phyloP scores from a whole-genome alignment of 179 eudicot species.

The Silene coronaria region DNA sequence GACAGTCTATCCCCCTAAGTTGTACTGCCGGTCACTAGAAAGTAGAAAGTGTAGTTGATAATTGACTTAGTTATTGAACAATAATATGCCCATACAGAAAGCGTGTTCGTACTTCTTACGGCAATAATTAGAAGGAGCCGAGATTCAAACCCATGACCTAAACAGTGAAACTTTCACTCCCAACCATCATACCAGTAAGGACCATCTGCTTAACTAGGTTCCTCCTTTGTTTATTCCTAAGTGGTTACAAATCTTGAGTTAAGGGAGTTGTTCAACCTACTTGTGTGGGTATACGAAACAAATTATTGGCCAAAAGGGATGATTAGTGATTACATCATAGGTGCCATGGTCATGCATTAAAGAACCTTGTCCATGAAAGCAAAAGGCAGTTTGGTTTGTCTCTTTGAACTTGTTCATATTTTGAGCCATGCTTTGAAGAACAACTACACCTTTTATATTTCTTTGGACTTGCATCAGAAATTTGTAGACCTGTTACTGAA shows the following conservation, averaged over 20 bases:
- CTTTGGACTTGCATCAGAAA: background rate
- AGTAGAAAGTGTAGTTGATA: background rate
- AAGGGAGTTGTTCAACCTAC: background rate
- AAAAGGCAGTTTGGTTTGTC: slow-evolving; percentile 23
- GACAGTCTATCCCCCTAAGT: no score
- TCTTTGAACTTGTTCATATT: slow-evolving; percentile 19
- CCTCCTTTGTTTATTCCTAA: background rate
- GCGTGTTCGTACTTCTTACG: background rate
- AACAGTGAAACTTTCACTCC: no score
- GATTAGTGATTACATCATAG: slow-evolving; percentile 7
- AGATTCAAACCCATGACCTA: no score
- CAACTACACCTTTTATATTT: background rate
- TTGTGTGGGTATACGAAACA: slow-evolving; percentile 15
- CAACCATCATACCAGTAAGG: background rate
- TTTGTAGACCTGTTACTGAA: background rate
- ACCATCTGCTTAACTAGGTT: background rate
- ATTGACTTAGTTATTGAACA: slow-evolving; percentile 7
- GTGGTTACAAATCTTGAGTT: background rate
- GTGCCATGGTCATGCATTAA: slow-evolving; percentile 20
- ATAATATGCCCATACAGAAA: background rate
- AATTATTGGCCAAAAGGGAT: slow-evolving; percentile 18
- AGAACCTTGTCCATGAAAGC: slow-evolving; percentile 24
- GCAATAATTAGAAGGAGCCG: no score
- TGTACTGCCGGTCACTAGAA: no score
- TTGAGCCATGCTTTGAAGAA: slow-evolving; percentile 12